Conservation (phyloP, 495 filamentous ascomycete genomes). For the Hyaloscypha hepaticicola region DNA sequence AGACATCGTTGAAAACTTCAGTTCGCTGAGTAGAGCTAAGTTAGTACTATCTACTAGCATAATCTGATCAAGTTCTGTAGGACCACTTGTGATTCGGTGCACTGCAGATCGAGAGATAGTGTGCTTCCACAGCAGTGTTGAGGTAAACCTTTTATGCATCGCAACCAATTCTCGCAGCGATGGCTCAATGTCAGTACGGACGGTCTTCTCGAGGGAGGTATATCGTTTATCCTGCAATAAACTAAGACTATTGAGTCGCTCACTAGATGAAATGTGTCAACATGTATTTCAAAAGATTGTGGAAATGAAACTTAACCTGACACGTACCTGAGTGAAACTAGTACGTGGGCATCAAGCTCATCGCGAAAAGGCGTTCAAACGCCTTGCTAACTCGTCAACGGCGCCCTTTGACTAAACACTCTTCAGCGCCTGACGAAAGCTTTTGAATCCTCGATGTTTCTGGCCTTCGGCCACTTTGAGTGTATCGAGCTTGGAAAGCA, state of each 20-base stretch:
- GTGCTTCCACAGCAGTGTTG: too few relatives aligned
- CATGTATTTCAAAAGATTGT: too few relatives aligned
- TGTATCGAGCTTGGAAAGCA: too few relatives aligned
- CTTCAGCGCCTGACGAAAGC: constrained; percentile 20
- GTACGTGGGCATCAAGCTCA: constrained; percentile 24
- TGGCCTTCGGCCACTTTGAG: background rate
- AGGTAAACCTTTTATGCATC: background rate
- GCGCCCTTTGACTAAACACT: constrained; percentile 16
- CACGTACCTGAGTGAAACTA: constrained; percentile 20
- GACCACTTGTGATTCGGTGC: too few relatives aligned
- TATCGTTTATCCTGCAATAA: background rate
- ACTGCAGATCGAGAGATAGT: too few relatives aligned
- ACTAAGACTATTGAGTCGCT: background rate
- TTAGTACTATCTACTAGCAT: background rate
- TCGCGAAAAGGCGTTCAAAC: background rate
- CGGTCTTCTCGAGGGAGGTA: too few relatives aligned
- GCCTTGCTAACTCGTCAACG: background rate
- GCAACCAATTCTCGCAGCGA: background rate
- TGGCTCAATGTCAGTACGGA: too few relatives aligned
- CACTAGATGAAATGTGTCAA: background rate
- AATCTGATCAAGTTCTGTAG: background rate
- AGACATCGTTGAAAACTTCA: constrained; percentile 16
- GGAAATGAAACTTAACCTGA: too few relatives aligned
- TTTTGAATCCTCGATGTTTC: constrained; percentile 2
- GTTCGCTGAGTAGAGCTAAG: constrained; percentile 10